Evolutionary conservation across 2,329 filamentous ascomycete genomes (phyloP), one percentile per base, ranked within the genome.

Genomic region (Cordyceps cicadae): DNA sequence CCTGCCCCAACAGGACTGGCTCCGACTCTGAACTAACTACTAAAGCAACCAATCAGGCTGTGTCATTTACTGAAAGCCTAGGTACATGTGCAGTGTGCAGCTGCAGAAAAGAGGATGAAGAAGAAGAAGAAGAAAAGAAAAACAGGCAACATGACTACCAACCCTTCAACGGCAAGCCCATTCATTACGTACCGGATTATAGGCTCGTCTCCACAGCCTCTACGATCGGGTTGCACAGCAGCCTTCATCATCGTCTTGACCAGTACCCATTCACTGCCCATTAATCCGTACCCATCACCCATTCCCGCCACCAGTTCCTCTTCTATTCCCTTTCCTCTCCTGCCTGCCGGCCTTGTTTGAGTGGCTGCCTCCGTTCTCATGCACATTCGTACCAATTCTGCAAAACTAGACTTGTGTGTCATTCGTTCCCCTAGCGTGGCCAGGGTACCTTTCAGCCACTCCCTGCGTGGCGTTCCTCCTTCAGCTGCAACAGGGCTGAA

Each of bases 401-500:
- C 17, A 21, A 46, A 46, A 7, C n/a, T 11, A 52, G 17, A 37
- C 3, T 3, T 15, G 54, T 49, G 43, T 56, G 54, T 37, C 54
- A 56, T 56, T 56, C 32, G 45, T 37, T 24, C 43, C 19, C 9
- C 54, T 49, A 56, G 54, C 54, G 54, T 49, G 43, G 32, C 54
- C 21, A 39, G 54, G 43, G 32, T 49, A 2, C 19, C 14, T n/a
- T 49, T 39, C 43, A 48, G 41, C 54, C 26, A n/a, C 5, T 11
- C 39, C 39, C 11, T 34, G 15, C 37, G 37, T 26, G 15, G 37
- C 51, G 48, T 26, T 37, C 34, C 41, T 12, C 24, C 43, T 21
- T n/a, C n/a, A 17, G n/a, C n/a, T 11, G n/a, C 12, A 46, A 7
- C 54, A 39, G 43, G 45, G 54, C 19, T 56, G 45, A 48, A 17